Conservation (phyloP, 306 rosid genomes). For the Abrus precatorius region DNA sequence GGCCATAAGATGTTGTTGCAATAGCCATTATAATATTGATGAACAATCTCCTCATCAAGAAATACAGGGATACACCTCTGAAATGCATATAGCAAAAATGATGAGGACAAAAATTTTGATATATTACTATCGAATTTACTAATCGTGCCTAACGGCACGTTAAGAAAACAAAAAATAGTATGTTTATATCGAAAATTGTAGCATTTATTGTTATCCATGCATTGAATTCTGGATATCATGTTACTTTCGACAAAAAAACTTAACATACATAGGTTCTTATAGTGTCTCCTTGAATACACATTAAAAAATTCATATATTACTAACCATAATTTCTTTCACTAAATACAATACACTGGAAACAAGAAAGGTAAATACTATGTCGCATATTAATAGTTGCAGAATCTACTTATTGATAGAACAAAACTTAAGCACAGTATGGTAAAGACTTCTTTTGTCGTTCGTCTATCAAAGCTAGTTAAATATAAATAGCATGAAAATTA, state of each 20-base stretch:
- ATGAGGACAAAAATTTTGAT: conserved; percentile 22
- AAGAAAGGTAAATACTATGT: neutral
- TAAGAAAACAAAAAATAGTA: too few species aligned
- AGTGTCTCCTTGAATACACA: too few species aligned
- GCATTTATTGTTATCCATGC: too few species aligned
- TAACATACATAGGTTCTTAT: too few species aligned
- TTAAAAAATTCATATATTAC: neutral
- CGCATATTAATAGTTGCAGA: neutral
- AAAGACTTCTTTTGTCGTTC: too few species aligned
- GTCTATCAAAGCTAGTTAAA: too few species aligned
- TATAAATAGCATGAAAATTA: too few species aligned
- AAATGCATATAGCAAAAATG: neutral
- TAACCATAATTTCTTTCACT: neutral
- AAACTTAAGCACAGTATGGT: too few species aligned
- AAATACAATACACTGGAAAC: neutral
- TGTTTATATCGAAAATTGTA: too few species aligned
- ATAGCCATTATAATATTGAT: conserved; percentile 92
- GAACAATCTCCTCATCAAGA: conserved; percentile 92
- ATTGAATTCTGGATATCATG: too few species aligned
- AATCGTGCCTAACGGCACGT: too few species aligned
- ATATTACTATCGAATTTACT: neutral
- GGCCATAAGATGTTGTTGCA: conserved; percentile 97
- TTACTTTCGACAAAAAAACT: too few species aligned
- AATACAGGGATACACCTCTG: conserved; percentile 93
- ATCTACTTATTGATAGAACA: neutral